Evolutionary conservation across 768 basidiomycete genomes (phyloP).

Genomic region (Mrakia gelida): DNA sequence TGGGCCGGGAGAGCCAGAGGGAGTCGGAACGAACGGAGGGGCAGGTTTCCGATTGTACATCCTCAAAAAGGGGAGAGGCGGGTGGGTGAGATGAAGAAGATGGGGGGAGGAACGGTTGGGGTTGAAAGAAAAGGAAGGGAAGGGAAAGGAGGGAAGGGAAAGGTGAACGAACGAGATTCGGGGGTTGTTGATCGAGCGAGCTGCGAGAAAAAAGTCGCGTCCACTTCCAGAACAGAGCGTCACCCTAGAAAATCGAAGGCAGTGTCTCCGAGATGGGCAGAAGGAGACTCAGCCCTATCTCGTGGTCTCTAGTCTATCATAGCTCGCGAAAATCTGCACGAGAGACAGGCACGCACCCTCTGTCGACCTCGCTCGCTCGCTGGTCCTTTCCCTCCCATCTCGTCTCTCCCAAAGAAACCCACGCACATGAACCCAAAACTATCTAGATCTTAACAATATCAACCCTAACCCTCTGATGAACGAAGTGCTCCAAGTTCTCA

Average conservation of each 20-base stretch:
- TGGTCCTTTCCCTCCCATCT: neutral
- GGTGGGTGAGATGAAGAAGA: neutral
- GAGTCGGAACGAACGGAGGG: neutral
- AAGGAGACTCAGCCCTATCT: neutral
- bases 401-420: neutral
- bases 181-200: neutral
- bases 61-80: neutral
- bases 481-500: slow-evolving; percentile 41
- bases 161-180: neutral
- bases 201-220: slow-evolving; percentile 1
- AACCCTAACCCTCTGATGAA: slow-evolving; percentile 46
- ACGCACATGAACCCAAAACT: neutral
- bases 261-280: neutral
- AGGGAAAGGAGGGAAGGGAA: neutral
- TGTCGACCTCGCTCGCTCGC: neutral
- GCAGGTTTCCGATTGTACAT: slow-evolving; percentile 16
- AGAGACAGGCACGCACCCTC: no score
- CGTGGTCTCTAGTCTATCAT: no score
- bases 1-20: neutral
- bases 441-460: slow-evolving; percentile 47
- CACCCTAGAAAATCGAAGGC: neutral
- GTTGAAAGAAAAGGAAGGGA: neutral
- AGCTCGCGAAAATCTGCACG: neutral
- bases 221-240: neutral
- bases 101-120: no score